Conservation (phyloP, 768 basidiomycete genomes). For the Podaxis sp. region DNA sequence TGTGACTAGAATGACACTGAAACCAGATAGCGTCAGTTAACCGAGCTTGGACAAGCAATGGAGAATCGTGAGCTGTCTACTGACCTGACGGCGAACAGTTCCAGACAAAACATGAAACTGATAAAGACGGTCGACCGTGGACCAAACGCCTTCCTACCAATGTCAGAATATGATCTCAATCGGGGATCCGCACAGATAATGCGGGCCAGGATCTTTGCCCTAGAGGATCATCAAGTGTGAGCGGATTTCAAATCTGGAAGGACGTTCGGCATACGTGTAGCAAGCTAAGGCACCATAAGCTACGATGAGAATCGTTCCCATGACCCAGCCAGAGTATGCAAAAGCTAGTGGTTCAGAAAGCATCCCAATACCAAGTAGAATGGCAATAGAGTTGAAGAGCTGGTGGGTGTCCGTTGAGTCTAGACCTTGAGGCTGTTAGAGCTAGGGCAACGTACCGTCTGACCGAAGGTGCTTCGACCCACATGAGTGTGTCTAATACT, state of each 20-base stretch:
- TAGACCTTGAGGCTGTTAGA: not conserved
- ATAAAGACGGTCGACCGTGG: constrained; percentile 62
- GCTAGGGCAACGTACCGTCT: constrained; percentile 49
- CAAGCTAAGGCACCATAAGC: constrained; percentile 81
- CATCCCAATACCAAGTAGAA: constrained; percentile 86
- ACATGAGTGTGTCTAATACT: constrained; percentile 31
- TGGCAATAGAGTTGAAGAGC: constrained; percentile 90
- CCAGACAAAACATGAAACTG: constrained; percentile 77
- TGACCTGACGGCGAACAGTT: constrained; percentile 81
- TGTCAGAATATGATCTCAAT: constrained; percentile 83
- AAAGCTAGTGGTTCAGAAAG: constrained; percentile 90
- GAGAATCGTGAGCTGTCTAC: constrained; percentile 14
- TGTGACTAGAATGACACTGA: constrained; percentile 83
- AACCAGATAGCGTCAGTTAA: not conserved
- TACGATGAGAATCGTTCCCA: constrained; percentile 70
- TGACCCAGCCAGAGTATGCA: constrained; percentile 86
- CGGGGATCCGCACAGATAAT: constrained; percentile 70
- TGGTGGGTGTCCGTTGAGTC: constrained; percentile 24
- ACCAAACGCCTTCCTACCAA: constrained; percentile 88
- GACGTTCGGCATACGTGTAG: constrained; percentile 67
- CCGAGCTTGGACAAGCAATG: not conserved
- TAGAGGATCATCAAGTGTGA: constrained; percentile 26
- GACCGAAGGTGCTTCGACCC: constrained; percentile 71
- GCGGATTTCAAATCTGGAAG: not conserved
- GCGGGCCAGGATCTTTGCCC: constrained; percentile 82